These are phyloP conservation scores for Salix arbutifolia DNA, from an alignment of 345 rosid genomes.

Conservation along the genomic window DNA sequence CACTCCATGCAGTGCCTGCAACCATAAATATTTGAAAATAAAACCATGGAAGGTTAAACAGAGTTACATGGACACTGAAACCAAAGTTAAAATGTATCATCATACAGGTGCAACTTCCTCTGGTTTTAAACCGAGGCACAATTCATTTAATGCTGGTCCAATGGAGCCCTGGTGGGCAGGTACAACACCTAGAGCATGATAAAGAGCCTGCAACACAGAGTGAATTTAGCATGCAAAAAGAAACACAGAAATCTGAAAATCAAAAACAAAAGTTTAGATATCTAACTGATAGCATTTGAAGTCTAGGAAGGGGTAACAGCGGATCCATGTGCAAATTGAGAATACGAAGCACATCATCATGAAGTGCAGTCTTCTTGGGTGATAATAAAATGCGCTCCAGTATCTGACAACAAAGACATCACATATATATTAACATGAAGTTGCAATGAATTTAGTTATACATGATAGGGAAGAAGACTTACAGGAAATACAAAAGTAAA, in stretches of 20 bases:
- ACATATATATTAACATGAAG: constrained; percentile 8
- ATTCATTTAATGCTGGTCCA: constrained; percentile 84
- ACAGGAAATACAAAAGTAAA: constrained; percentile 92
- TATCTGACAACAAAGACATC: constrained; percentile 50
- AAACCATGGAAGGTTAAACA: background rate
- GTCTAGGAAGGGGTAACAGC: constrained; percentile 85
- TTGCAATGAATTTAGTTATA: background rate
- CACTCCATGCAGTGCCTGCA: constrained; percentile 88
- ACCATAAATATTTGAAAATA: constrained; percentile 17
- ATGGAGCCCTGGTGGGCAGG: constrained; percentile 80
- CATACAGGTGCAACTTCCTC: constrained; percentile 82
- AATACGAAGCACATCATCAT: constrained; percentile 77
- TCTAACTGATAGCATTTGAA: constrained; percentile 83
- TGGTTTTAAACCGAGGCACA: constrained; percentile 86
- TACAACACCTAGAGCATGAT: constrained; percentile 80
- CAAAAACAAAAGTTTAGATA: constrained; percentile 20
- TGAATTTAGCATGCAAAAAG: constrained; percentile 8
- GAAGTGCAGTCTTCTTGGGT: constrained; percentile 76
- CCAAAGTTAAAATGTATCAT: constrained; percentile 5
- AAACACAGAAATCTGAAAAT: background rate
- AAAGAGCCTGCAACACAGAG: constrained; percentile 61
- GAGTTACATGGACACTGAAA: background rate
- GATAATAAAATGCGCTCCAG: constrained; percentile 76
- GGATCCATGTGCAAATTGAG: constrained; percentile 89
- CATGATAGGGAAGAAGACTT: constrained; percentile 21